Percentiles rank a stretch among this genome's conserved stretches.
These are phyloP conservation scores for Penicillium dipodomyicola DNA, from an alignment of 495 filamentous ascomycete genomes.

Conservation along the genomic window DNA sequence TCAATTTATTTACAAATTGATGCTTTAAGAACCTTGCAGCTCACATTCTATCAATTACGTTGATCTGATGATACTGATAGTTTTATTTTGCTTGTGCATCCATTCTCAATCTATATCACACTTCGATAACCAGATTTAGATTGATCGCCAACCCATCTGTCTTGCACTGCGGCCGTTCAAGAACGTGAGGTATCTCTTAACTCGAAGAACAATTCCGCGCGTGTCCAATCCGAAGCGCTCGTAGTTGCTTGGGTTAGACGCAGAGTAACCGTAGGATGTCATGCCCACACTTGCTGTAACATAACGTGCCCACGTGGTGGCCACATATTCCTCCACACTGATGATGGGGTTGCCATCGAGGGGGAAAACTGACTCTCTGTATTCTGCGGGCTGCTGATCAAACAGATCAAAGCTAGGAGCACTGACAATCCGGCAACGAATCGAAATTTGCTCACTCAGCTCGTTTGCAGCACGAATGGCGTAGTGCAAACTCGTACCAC, in stretches of 20 bases:
- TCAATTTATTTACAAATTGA: too few relatives aligned
- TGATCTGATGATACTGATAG: too few relatives aligned
- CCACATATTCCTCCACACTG: slow-evolving; percentile 27
- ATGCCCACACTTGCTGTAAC: slow-evolving; percentile 14
- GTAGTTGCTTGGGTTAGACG: slow-evolving; percentile 26
- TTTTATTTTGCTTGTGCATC: too few relatives aligned
- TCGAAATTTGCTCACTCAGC: background rate
- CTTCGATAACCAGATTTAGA: too few relatives aligned
- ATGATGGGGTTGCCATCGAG: slow-evolving; percentile 21
- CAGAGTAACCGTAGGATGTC: slow-evolving; percentile 25
- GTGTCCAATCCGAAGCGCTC: slow-evolving; percentile 12
- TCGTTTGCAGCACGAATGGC: slow-evolving; percentile 17
- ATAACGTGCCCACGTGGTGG: slow-evolving; percentile 26
- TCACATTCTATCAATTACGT: too few relatives aligned
- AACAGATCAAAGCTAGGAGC: slow-evolving; percentile 16
- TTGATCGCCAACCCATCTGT: too few relatives aligned
- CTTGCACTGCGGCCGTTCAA: too few relatives aligned
- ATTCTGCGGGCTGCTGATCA: slow-evolving; percentile 19
- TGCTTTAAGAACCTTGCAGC: too few relatives aligned
- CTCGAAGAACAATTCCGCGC: too few relatives aligned
- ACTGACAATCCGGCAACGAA: slow-evolving; percentile 18
- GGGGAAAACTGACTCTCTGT: slow-evolving; percentile 20
- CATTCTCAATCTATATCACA: too few relatives aligned
- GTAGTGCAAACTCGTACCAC: slow-evolving; percentile 35
- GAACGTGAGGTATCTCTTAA: too few relatives aligned